These are phyloP conservation scores for Sutorius australiensis DNA, from an alignment of 768 basidiomycete species.

Conservation along the genomic window DNA sequence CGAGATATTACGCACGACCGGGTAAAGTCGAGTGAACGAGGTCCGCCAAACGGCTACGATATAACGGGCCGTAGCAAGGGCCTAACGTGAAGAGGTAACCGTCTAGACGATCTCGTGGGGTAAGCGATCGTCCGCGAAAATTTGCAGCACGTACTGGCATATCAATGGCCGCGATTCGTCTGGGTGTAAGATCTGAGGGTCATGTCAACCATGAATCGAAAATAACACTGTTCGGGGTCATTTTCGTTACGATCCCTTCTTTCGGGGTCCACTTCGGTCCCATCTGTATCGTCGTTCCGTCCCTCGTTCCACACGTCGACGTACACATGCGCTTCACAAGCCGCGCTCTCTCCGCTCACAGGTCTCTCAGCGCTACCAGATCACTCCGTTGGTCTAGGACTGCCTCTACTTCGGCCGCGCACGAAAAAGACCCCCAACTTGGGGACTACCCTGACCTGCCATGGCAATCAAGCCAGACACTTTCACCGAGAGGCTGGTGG, in stretches of 20 bases:
- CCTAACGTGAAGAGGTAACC: constrained; percentile 6
- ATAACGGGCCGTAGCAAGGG: constrained; percentile 9
- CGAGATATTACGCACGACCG: constrained; percentile 22
- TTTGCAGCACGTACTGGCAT: constrained; percentile 17
- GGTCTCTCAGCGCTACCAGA: background rate
- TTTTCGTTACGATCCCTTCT: background rate
- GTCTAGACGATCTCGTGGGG: constrained; percentile 3
- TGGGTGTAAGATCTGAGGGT: constrained; percentile 19
- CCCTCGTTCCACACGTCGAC: constrained; percentile 16
- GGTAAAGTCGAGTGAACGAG: constrained; percentile 8
- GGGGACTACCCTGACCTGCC: constrained; percentile 73
- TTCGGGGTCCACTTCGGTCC: constrained; percentile 22
- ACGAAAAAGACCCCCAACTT: constrained; percentile 61
- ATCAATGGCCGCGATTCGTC: constrained; percentile 18
- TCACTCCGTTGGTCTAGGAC: constrained; percentile 3
- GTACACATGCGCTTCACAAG: constrained; percentile 15
- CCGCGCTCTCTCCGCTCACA: constrained; percentile 7
- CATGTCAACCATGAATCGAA: constrained; percentile 11
- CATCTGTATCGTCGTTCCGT: background rate
- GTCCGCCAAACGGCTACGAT: constrained; percentile 12
- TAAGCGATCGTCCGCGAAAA: constrained; percentile 21
- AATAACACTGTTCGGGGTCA: constrained; percentile 22
- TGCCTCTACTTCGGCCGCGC: constrained; percentile 17
- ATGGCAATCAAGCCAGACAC: constrained; percentile 58
- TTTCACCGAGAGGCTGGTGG: constrained; percentile 68